phyloP scores from a whole-genome alignment of 2,329 filamentous ascomycete genomes.

The Metarhizium rileyi region DNA sequence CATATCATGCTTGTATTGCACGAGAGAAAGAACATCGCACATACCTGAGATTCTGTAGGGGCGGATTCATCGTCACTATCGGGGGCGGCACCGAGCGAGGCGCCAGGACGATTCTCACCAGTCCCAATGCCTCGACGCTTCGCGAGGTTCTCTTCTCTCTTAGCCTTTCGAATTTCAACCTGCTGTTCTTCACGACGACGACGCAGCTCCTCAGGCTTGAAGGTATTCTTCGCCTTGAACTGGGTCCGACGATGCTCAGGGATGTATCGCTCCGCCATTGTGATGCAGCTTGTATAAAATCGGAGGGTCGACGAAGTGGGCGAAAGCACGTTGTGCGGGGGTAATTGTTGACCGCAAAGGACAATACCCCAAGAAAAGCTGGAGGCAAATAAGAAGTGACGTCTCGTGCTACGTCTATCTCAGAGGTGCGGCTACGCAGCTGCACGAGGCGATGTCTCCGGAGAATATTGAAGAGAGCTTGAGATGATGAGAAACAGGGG shows the following conservation, averaged over 20 bases:
- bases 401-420: constrained; percentile 1
- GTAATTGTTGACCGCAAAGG: constrained; percentile 5
- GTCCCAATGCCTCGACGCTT: constrained; percentile 92
- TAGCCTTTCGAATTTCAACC: constrained; percentile 97
- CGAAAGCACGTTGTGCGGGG: constrained; percentile 5
- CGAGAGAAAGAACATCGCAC: constrained; percentile 1
- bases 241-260: constrained; percentile 98
- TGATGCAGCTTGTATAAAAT: constrained; percentile 20
- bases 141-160: constrained; percentile 97
- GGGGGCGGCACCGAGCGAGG: constrained; percentile 74
- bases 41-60: constrained; percentile 92
- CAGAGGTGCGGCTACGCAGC: constrained; percentile 2
- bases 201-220: constrained; percentile 97
- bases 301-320: constrained; percentile 2
- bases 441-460: constrained; percentile 3
- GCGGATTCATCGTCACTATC: constrained; percentile 97
- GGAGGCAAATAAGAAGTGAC: neutral
- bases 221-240: constrained; percentile 99
- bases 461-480: constrained; percentile 2
- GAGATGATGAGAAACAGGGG: constrained; percentile 1
- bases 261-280: constrained; percentile 98
- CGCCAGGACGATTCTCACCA: constrained; percentile 69
- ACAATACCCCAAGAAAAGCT: constrained; percentile 1
- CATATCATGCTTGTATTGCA: neutral
- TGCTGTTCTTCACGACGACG: constrained; percentile 98